Conservation (phyloP, 768 basidiomycete species). For the Suillus subalutaceus region DNA sequence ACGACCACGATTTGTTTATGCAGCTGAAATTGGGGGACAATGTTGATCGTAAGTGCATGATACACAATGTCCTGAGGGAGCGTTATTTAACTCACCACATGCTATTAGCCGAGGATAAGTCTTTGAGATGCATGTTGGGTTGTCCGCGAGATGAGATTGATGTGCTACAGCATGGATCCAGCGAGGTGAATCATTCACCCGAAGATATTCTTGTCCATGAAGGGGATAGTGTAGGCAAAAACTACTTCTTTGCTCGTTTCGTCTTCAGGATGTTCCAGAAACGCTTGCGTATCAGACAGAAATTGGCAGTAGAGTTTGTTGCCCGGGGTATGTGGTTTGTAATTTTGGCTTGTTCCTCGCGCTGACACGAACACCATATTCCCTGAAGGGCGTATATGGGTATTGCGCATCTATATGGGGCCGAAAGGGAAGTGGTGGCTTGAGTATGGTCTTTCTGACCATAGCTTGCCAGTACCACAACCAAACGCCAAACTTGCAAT, state of each 20-base stretch:
- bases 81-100: not conserved
- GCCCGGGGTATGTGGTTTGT: no score
- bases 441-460: not conserved
- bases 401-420: slow-evolving; percentile 16
- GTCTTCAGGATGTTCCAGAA: slow-evolving; percentile 59
- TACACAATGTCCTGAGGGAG: no score
- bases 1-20: slow-evolving; percentile 7
- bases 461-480: not conserved
- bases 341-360: not conserved
- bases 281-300: slow-evolving; percentile 57
- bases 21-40: not conserved
- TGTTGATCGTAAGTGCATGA: no score
- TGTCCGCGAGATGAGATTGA: slow-evolving; percentile 41
- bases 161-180: no score
- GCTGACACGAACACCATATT: not conserved
- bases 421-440: not conserved
- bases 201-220: slow-evolving; percentile 48
- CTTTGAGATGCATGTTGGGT: slow-evolving; percentile 25
- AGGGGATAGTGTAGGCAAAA: slow-evolving; percentile 36
- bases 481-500: not conserved
- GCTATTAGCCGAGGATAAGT: slow-evolving; percentile 40
- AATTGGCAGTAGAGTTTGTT: slow-evolving; percentile 59
- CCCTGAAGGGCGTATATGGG: not conserved
- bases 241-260: slow-evolving; percentile 52
- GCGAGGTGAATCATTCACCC: no score